Conservation (phyloP, 768 basidiomycete species). For the Trametes maxima region DNA sequence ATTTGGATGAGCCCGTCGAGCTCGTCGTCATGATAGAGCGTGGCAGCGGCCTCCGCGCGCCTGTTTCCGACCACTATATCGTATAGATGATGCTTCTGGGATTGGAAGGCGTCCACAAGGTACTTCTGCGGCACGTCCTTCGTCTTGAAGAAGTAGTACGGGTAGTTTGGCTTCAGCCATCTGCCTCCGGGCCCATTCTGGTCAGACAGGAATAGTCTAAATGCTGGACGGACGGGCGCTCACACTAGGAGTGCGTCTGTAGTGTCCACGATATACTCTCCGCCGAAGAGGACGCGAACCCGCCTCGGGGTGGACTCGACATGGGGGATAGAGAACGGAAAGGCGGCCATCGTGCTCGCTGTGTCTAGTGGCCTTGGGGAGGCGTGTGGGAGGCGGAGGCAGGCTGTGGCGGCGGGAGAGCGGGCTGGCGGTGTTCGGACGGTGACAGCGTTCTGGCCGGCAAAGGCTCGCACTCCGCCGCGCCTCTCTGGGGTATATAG, state of each 20-base stretch:
- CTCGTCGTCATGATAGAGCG: slow-evolving; percentile 38
- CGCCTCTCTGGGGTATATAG: not conserved
- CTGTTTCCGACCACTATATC: slow-evolving; percentile 49
- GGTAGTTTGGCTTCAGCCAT: slow-evolving; percentile 59
- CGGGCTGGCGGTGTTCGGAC: slow-evolving; percentile 3
- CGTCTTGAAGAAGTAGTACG: slow-evolving; percentile 54
- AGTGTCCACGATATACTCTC: slow-evolving; percentile 57
- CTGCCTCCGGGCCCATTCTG: slow-evolving; percentile 31
- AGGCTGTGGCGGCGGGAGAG: not conserved
- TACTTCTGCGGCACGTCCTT: slow-evolving; percentile 48
- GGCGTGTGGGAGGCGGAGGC: not conserved
- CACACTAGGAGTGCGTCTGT: slow-evolving; percentile 62
- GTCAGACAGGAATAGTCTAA: not conserved
- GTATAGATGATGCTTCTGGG: slow-evolving; percentile 40
- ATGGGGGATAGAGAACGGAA: slow-evolving; percentile 45
- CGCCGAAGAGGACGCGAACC: slow-evolving; percentile 55
- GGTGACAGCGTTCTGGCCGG: not conserved
- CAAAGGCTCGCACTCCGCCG: no score
- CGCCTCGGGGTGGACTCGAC: slow-evolving; percentile 53
- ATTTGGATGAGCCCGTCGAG: slow-evolving; percentile 53
- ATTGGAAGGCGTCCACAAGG: slow-evolving; percentile 34
- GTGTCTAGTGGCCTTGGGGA: not conserved
- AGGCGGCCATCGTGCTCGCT: slow-evolving; percentile 8
- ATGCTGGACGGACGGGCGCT: slow-evolving; percentile 26
- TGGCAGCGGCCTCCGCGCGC: slow-evolving; percentile 44